A percentile compares a stretch with the other conserved stretches of the same genome.
These are phyloP conservation scores for Sugiyamaella pinicola DNA, from an alignment of 1,139 yeast genomes.

Conservation along the genomic window DNA sequence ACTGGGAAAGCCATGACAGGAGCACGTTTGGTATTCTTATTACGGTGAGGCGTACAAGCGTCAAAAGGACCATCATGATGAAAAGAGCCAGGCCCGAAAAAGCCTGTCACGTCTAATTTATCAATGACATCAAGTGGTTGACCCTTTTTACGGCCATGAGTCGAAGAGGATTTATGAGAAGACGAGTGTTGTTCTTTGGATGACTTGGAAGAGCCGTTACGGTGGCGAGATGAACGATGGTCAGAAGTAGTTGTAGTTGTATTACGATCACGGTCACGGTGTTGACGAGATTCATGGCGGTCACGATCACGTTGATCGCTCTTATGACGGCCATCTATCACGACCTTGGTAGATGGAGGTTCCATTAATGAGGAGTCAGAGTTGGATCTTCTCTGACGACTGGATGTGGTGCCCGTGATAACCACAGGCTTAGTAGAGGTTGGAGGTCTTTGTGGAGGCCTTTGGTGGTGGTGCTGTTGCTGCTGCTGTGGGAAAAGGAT, in stretches of 20 bases:
- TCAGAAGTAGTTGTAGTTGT: background rate
- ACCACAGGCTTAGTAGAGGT: conserved; percentile 25
- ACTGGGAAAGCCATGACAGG: conserved; percentile 95
- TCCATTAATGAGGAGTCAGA: conserved; percentile 38
- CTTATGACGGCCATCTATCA: conserved; percentile 5
- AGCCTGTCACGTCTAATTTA: conserved; percentile 90
- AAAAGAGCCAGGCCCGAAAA: conserved; percentile 90
- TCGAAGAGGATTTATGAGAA: conserved; percentile 15
- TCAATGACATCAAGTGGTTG: conserved; percentile 80
- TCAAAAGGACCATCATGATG: conserved; percentile 99
- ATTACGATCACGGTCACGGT: conserved; percentile 11
- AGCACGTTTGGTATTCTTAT: conserved; percentile 71
- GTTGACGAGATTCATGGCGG: conserved; percentile 15
- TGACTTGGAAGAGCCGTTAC: conserved; percentile 27
- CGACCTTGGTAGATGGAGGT: conserved; percentile 16
- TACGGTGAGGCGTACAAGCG: conserved; percentile 96
- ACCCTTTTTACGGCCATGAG: conserved; percentile 41
- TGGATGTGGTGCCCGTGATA: background rate
- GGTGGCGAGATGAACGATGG: conserved; percentile 17
- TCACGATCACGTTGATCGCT: conserved; percentile 8
- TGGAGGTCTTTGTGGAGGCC: conserved; percentile 28
- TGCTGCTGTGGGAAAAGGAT: conserved; percentile 14
- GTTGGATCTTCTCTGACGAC: conserved; percentile 32
- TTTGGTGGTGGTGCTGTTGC: no score
- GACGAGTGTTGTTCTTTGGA: conserved; percentile 8